Base-by-base conservation (phyloP, 352 stramenopile genomes). In the Proteromonas lacertae region DNA sequence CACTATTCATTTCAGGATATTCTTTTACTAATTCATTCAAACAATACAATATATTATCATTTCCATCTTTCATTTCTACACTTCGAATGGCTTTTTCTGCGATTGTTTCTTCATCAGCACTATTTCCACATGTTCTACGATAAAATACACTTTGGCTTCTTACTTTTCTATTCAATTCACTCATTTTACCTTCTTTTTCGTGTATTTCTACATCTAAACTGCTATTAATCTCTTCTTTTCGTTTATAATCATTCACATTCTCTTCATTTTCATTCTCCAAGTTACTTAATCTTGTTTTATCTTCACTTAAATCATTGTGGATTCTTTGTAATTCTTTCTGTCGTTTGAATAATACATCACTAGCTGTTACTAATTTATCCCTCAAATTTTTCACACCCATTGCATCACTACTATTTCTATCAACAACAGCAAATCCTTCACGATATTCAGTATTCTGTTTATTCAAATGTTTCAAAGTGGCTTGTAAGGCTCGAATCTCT, bases 291-390 rank as follows among this genome's bases (percentile, higher is more conserved):
- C 52, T 29, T 18, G 40, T 36, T 36, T 37, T 43, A 35, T 62
- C 56, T 40, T 68, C 48, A 23, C 60, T 47, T 37, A 45, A 47
- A 36, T 88, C 71, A 41, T 71, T 73, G 32, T 76, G 57, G 16
- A 82, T 46, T 25, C 68, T 57, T 35, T 84, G 61, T 5, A 91
- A 52, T 47, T 91, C 73, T 43, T 90, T 90, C 52, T 87, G 84
- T 44, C 72, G 66, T 26, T 72, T 69, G 45, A 87, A 87, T 33
- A 90, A 63, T 20, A 43, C 45, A 30, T 40, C 33, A 21, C 79
- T 67, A 0, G 59, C 51, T 25, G 66, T 51, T 50, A 84, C 79
- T 2, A 56, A 54, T 45, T 86, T 62, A 4, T 75, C 56, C 42
- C 90, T 66, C 9, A 92, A 55, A 32, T 63, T 53, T 32, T 49